These are phyloP conservation scores for Talaromyces stipitatus DNA, from an alignment of 495 filamentous ascomycete genomes.

Conservation along the genomic window DNA sequence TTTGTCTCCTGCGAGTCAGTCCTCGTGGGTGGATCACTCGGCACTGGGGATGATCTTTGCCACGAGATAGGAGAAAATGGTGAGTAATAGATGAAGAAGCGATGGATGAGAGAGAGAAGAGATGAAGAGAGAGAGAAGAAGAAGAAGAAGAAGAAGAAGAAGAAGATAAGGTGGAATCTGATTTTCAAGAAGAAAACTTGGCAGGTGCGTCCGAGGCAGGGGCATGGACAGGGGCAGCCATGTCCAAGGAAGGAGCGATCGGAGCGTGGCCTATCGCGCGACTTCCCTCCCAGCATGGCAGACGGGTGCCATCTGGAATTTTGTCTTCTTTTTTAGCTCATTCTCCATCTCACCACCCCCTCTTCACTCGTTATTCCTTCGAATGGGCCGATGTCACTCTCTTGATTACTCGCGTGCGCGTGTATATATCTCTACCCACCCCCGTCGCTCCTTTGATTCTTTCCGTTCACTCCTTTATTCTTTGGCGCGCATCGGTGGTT, in stretches of 20 bases:
- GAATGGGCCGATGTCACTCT: background rate
- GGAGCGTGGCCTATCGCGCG: background rate
- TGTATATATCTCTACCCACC: conserved; percentile 1
- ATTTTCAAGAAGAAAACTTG: background rate
- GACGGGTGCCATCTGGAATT: background rate
- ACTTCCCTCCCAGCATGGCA: background rate
- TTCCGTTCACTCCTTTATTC: background rate
- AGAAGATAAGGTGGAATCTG: background rate
- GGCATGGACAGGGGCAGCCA: background rate
- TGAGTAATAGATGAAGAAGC: no score
- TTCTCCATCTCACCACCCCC: background rate
- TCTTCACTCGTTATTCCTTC: background rate
- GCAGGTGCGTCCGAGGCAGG: background rate
- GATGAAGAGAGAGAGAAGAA: background rate
- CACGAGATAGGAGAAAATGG: background rate
- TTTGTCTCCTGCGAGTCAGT: background rate
- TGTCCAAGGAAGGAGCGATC: background rate
- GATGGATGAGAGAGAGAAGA: background rate
- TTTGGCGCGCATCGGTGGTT: background rate
- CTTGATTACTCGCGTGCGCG: background rate
- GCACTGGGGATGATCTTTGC: background rate
- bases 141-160: background rate
- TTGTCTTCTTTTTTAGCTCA: background rate
- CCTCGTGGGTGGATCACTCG: background rate
- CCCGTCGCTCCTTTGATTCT: background rate